These are phyloP conservation scores for Ogataea polymorpha DNA, from an alignment of 805 yeast species.

Conservation along the genomic window DNA sequence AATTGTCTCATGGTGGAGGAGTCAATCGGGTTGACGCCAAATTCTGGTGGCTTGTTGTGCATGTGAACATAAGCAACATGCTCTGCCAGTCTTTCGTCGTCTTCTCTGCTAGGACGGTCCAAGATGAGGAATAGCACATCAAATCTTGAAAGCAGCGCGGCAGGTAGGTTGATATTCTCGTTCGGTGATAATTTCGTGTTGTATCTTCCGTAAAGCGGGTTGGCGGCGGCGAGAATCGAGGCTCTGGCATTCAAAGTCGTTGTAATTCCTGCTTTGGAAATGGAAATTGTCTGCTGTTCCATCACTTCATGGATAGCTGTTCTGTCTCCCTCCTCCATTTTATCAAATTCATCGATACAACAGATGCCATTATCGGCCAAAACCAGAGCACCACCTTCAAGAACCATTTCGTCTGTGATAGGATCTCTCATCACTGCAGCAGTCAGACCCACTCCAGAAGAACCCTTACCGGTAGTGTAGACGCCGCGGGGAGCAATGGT, in stretches of 20 bases:
- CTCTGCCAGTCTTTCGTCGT: conserved; percentile 81
- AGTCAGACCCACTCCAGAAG: conserved; percentile 97
- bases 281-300: conserved; percentile 98
- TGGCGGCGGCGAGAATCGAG: conserved; percentile 97
- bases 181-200: conserved; percentile 87
- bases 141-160: conserved; percentile 92
- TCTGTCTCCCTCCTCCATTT: conserved; percentile 95
- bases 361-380: conserved; percentile 97
- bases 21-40: conserved; percentile 72
- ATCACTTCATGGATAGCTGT: conserved; percentile 98
- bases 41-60: conserved; percentile 82
- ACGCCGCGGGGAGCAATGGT: conserved; percentile 96
- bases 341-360: conserved; percentile 98
- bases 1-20: conserved; percentile 81
- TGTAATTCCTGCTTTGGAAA: conserved; percentile 95
- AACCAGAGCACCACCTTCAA: conserved; percentile 98
- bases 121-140: conserved; percentile 84
- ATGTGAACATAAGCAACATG: conserved; percentile 96
- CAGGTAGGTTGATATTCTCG: conserved; percentile 94
- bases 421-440: conserved; percentile 99
- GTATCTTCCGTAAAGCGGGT: conserved; percentile 93
- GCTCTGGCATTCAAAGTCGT: conserved; percentile 95
- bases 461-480: conserved; percentile 97
- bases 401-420: conserved; percentile 96
- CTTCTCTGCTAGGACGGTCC: conserved; percentile 77